Base-by-base conservation (phyloP, 495 filamentous ascomycete genomes). In the Podospora fimiseda region DNA sequence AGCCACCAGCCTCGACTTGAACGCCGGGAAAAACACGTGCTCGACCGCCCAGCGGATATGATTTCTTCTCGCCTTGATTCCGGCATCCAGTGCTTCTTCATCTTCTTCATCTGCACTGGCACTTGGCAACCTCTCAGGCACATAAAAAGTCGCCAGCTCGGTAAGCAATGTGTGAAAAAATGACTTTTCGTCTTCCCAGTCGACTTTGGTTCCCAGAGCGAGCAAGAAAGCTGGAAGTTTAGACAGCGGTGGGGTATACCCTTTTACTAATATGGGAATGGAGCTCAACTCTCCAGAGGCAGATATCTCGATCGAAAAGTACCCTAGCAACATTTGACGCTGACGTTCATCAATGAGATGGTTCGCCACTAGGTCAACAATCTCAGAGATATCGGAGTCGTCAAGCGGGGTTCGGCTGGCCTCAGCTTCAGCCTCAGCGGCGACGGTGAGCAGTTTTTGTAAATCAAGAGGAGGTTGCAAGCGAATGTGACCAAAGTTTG, bases 191-290 rank as follows among this genome's bases (percentile, higher is more conserved):
- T 82, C 78, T 2, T 61, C 73, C 94, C 94, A 99, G 54, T 94
- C 72, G 36, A 98, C 87, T 59, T 88, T 83, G 1, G 94, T 94
- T 0, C 94, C 94, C 1, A 97, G 74, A 0, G 90, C 76, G 19
- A 99, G 80, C 5, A 99, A 74, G 62, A 99, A 99, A 7, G 80
- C 80, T 0, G 94, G 93, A 1, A 99, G 75, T 62, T 96, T 97
- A 13, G 83, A 86, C 9, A 97, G 69, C 15, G 81, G 80, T 0
- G 94, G 94, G 36, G 82, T 82, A 64, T 97, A 99, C 2, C 89
- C 90, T 69, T 89, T 96, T 37, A 95, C 67, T 18, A 99, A 70
- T 2, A 99, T 74, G 0, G 94, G 94, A 43, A 99, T 82, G 48
- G 80, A 80, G 13, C 81, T 68, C 9, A 99, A 72, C 49, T 93